Conservation (phyloP, 768 basidiomycete species). For the Podaxis rugospora region DNA sequence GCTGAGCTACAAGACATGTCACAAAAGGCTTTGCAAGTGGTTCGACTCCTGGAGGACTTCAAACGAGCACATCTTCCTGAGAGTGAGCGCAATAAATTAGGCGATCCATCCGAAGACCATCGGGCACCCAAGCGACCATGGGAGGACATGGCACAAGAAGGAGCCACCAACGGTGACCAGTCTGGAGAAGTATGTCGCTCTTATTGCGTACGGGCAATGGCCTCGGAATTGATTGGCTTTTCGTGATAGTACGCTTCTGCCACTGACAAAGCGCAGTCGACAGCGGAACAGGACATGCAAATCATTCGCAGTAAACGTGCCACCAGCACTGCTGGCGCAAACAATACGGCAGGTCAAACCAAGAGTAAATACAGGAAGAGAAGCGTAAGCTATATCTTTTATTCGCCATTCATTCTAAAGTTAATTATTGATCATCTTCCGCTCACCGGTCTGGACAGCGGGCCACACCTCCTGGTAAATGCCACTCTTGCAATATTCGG, state of each 20-base stretch:
- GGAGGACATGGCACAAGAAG: conserved; percentile 62
- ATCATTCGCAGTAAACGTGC: conserved; percentile 78
- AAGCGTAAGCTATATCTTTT: conserved; percentile 55
- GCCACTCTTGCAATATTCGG: conserved; percentile 82
- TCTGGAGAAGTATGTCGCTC: conserved; percentile 1
- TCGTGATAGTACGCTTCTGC: conserved; percentile 21
- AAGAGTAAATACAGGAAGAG: conserved; percentile 84
- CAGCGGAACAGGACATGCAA: conserved; percentile 83
- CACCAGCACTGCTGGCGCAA: conserved; percentile 57
- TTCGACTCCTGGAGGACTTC: conserved; percentile 62
- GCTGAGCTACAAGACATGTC: conserved; percentile 69
- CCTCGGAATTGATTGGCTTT: not conserved
- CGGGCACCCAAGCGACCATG: conserved; percentile 75
- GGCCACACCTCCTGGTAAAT: conserved; percentile 82
- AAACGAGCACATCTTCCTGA: conserved; percentile 39
- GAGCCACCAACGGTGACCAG: conserved; percentile 19
- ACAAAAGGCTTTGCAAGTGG: conserved; percentile 58
- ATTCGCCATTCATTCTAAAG: conserved; percentile 7
- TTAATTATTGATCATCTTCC: conserved; percentile 21
- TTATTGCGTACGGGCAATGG: not conserved
- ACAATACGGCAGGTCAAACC: conserved; percentile 45
- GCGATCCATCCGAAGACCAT: conserved; percentile 39
- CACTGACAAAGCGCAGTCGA: conserved; percentile 41
- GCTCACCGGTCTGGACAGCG: conserved; percentile 48
- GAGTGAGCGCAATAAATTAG: conserved; percentile 28